Evolutionary conservation across 2,329 filamentous ascomycete genomes (phyloP), one percentile per base, ranked within the genome.

Genomic region (Scedosporium minutisporum): DNA sequence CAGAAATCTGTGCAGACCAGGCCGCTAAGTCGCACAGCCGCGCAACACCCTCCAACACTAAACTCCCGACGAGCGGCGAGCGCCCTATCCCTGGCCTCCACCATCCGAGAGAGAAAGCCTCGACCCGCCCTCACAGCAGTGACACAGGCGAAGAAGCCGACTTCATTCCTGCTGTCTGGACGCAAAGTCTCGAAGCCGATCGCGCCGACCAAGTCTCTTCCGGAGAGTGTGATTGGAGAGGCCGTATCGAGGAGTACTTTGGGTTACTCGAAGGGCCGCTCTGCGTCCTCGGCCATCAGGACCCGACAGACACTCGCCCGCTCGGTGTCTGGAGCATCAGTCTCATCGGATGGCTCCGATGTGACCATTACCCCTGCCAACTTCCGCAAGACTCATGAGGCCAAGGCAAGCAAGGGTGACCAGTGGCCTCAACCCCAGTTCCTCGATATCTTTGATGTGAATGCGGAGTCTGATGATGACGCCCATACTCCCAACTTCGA

Each of bases 251-350:
- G 87, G 65, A 93, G 86, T 62, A 96, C 92, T 0, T 82, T 96
- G 51, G 93, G 93, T 16, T 96, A 96, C 71, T 90, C 84, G 63
- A 91, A 89, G 72, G 92, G 93, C 41, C 84, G 90, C 41, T 78
- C 78, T 4, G 77, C 81, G 4, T 80, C 78, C 1, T 78, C 79
- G 0, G 72, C 80, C 51, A 69, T 82, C 29, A 57, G 58, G 42
- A 51, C 60, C 38, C 33, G 58, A 21, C 14, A 51, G 10, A 27
- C 53, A 6, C 23, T 62, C 16, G 33, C 61, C n/a, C 61, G 61
- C 41, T 27, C 60, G 14, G 23, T 51, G 3, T 62, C 60, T 6
- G 33, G 51, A 48, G 53, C 61, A 48, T 62, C 61, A 14, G 55
- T 57, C 53, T 16, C 38, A 18, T 62, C 61, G 16, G 53, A 62